Percentiles rank a stretch among this genome's conserved stretches.
Conservation (phyloP, 2,329 filamentous ascomycete species). For the Biscogniauxia mediterranea region DNA sequence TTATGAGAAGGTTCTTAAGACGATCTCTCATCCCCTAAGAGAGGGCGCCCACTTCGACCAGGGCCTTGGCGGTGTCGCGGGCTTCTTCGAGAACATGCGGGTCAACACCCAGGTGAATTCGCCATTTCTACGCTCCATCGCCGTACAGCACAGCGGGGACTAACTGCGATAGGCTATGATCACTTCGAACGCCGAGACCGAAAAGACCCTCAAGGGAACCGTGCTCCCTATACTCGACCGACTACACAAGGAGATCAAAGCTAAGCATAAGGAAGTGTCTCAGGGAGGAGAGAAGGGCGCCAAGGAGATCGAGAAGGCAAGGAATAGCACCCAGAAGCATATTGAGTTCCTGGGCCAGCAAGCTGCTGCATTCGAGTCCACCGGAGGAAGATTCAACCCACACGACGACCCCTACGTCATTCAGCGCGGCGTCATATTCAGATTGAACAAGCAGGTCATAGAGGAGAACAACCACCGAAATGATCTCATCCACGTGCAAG, state of each 20-base stretch:
- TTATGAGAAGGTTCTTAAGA: constrained; percentile 93
- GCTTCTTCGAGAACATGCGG: constrained; percentile 91
- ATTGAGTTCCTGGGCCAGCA: constrained; percentile 91
- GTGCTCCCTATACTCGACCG: constrained; percentile 87
- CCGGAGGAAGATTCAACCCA: constrained; percentile 67
- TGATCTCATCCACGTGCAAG: constrained; percentile 88
- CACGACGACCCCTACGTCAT: constrained; percentile 86
- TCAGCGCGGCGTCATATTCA: constrained; percentile 75
- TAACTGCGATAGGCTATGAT: constrained; percentile 64
- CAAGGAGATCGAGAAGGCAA: constrained; percentile 90
- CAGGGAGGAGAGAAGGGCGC: constrained; percentile 78
- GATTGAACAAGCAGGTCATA: constrained; percentile 84
- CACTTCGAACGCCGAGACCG: constrained; percentile 86
- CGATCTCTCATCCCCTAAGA: constrained; percentile 78
- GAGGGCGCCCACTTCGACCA: constrained; percentile 95
- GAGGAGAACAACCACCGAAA: constrained; percentile 96
- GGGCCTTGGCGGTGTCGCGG: constrained; percentile 79
- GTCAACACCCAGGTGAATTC: constrained; percentile 71
- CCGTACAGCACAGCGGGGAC: not conserved
- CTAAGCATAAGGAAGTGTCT: constrained; percentile 86
- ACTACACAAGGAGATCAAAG: constrained; percentile 94
- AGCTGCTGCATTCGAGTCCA: constrained; percentile 75
- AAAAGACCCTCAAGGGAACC: constrained; percentile 82
- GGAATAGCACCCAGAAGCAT: constrained; percentile 85
- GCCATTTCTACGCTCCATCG: not conserved